Evolutionary conservation across 768 basidiomycete genomes (phyloP), one percentile per base, ranked within the genome.

Genomic region (Rhizopogon vinicolor): DNA sequence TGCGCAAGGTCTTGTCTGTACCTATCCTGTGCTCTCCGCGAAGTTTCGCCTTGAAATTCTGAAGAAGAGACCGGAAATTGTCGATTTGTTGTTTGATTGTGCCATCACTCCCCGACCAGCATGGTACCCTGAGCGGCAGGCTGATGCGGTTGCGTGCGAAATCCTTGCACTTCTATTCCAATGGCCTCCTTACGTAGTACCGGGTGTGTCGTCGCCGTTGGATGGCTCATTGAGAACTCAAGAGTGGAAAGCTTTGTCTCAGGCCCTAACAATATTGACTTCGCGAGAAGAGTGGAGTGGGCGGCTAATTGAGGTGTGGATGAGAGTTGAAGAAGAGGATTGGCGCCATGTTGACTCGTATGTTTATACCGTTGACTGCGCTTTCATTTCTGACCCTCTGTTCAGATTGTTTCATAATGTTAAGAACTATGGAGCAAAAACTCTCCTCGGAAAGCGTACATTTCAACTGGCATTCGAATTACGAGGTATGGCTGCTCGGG

Each of bases 121-220:
- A 14, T 72, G 66, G 65, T 70, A 71, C 52, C 65, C 68, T n/a
- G 63, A 70, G 51, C 56, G 57, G 6, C 53, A 64, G 16, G 50
- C 58, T 14, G 62, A 65, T 18, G 57, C 62, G 3, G 52, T 65
- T 12, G 58, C 64, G n/a, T 60, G 55, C 40, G 69, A 70, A 55
- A 46, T 57, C 2, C 41, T 72, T 9, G 51, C 62, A 7, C 53
- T 68, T 39, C 48, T 71, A 19, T 58, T 69, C 39, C 55, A 57
- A 25, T 56, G 56, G 31, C 54, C 68, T 1, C 33, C 63, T 10
- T 42, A 58, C 25, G 19, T 52, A 9, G 52, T 68, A 8, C 61
- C 65, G 2, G 67, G 63, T 3, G 56, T 68, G 12, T 41, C 42
- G 9, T 29, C 52, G 25, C 52, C 54, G 7, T 44, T 54, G 45